Conservation (phyloP, 208 protist species). For the Naegleria lovaniensis region DNA sequence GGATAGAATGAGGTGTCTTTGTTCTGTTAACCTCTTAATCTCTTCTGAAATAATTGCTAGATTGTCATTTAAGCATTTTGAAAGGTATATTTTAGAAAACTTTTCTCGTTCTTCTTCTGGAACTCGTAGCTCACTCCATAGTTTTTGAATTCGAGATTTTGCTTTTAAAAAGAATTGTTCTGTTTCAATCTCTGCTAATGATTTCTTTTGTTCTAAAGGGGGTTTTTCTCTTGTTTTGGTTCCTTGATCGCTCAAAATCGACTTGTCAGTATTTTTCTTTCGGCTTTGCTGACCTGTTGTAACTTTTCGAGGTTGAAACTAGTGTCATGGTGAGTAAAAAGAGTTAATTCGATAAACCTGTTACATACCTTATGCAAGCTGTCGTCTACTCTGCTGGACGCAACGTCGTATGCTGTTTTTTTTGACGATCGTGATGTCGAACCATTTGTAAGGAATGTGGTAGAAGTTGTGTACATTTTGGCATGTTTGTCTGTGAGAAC, state of each 20-base stretch:
- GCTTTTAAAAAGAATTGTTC: background rate
- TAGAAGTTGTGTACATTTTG: background rate
- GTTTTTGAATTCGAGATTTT: background rate
- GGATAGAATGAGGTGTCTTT: background rate
- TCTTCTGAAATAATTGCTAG: background rate
- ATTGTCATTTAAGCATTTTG: background rate
- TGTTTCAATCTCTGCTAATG: background rate
- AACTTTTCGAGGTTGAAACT: no score
- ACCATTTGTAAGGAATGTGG: background rate
- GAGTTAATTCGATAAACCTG: no score
- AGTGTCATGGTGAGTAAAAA: no score
- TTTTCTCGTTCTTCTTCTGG: background rate
- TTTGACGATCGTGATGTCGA: background rate
- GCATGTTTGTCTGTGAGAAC: background rate
- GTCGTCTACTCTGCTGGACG: background rate
- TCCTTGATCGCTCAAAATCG: background rate
- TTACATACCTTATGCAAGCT: no score
- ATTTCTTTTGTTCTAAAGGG: background rate
- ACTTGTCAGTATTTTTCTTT: background rate
- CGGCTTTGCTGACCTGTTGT: background rate
- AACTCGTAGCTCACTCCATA: background rate
- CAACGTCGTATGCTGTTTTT: background rate
- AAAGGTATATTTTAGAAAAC: background rate
- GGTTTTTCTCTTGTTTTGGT: background rate
- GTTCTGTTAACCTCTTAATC: slow-evolving; percentile 20